These are phyloP conservation scores for Biancaea sappan DNA, from an alignment of 306 rosid species.

Conservation along the genomic window DNA sequence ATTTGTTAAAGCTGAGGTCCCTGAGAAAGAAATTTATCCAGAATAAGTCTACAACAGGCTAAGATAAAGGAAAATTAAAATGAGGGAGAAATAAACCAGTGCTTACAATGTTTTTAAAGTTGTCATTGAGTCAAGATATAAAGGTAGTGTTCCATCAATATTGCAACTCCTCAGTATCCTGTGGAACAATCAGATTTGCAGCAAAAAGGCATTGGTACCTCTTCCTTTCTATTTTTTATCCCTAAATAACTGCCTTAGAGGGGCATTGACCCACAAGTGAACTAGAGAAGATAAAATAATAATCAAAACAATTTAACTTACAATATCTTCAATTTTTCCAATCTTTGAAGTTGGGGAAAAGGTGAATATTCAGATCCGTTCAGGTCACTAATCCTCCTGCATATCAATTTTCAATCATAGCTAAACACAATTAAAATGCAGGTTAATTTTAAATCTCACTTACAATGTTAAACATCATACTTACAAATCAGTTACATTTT, in stretches of 20 bases:
- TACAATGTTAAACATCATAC: no score
- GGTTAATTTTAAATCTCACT: background rate
- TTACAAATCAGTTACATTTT: no score
- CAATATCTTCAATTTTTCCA: constrained; percentile 33
- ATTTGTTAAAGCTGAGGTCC: constrained; percentile 61
- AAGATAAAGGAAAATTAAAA: no score
- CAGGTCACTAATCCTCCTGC: constrained; percentile 61
- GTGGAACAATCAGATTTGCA: constrained; percentile 31
- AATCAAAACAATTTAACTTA: constrained; percentile 33
- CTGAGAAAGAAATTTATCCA: constrained; percentile 41
- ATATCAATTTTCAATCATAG: background rate
- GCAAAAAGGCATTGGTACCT: background rate
- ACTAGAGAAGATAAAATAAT: background rate
- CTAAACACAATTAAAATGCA: background rate
- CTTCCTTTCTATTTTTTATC: background rate
- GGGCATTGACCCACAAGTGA: constrained; percentile 25
- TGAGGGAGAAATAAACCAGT: no score
- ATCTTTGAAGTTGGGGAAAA: constrained; percentile 32
- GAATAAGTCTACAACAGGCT: no score
- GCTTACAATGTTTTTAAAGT: constrained; percentile 35
- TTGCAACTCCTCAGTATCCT: constrained; percentile 80
- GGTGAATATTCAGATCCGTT: constrained; percentile 36
- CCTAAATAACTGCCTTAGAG: background rate
- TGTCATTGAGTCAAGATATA: constrained; percentile 37
- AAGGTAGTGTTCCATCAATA: constrained; percentile 55